phyloP scores from a whole-genome alignment of 2,329 filamentous ascomycete species.

The Chalaropsis ovoidea region DNA sequence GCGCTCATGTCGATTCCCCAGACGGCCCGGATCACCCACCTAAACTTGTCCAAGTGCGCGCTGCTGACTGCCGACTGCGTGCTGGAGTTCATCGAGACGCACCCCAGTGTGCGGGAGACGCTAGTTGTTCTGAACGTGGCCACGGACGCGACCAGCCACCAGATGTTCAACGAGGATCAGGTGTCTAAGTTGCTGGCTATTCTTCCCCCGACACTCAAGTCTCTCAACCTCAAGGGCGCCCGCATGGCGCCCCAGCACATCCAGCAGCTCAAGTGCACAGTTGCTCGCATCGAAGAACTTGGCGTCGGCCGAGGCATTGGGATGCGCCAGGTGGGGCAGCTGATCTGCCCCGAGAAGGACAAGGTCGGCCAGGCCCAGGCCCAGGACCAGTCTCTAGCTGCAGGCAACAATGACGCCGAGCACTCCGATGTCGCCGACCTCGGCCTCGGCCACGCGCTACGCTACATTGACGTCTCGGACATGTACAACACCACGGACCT shows the following conservation, averaged over 20 bases:
- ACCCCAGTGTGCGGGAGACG: constrained; percentile 54
- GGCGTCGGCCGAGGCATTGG: constrained; percentile 59
- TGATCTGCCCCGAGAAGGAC: constrained; percentile 51
- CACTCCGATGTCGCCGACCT: constrained; percentile 27
- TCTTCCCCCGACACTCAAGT: constrained; percentile 57
- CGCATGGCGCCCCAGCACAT: constrained; percentile 58
- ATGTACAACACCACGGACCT: constrained; percentile 35
- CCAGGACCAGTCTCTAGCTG: constrained; percentile 53
- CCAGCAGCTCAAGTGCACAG: constrained; percentile 40
- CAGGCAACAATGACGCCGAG: constrained; percentile 37
- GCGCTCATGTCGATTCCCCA: constrained; percentile 60
- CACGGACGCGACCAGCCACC: constrained; percentile 60
- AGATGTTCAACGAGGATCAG: constrained; percentile 57
- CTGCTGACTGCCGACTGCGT: constrained; percentile 56
- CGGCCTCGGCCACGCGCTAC: constrained; percentile 46
- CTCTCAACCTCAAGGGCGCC: constrained; percentile 66
- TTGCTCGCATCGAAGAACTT: constrained; percentile 49
- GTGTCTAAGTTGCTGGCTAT: constrained; percentile 54
- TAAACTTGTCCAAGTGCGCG: constrained; percentile 69
- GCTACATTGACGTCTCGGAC: constrained; percentile 68
- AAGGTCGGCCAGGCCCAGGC: constrained; percentile 65
- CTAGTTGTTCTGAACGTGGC: constrained; percentile 65
- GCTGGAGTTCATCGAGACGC: constrained; percentile 59
- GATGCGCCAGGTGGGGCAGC: constrained; percentile 53
- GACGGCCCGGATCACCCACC: constrained; percentile 63